phyloP scores from a whole-genome alignment of 2,329 filamentous ascomycete species.

The Elsinoe ampelina region DNA sequence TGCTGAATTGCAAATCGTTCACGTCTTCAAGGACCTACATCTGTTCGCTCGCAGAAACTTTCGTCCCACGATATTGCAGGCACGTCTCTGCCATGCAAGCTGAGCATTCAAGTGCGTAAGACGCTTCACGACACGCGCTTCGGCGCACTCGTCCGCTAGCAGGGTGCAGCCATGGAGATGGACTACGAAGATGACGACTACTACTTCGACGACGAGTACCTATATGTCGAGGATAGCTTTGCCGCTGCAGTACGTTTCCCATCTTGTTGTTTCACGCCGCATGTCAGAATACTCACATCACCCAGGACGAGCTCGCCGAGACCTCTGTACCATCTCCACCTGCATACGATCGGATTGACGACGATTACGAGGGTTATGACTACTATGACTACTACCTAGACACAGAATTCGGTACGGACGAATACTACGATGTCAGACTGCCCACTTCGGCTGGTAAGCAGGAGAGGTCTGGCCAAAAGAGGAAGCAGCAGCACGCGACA shows the following conservation, averaged over 20 bases:
- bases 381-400: slow-evolving; percentile 41
- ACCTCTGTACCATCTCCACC: slow-evolving; percentile 37
- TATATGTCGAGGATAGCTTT: slow-evolving; percentile 39
- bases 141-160: neutral
- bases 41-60: no score
- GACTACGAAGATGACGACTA: slow-evolving; percentile 33
- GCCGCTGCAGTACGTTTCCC: slow-evolving; percentile 27
- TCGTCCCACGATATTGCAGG: no score
- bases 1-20: no score
- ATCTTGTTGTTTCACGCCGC: neutral
- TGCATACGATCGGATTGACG: slow-evolving; percentile 25
- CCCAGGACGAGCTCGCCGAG: slow-evolving; percentile 41
- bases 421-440: slow-evolving; percentile 32
- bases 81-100: neutral
- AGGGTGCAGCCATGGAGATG: slow-evolving; percentile 21
- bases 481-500: slow-evolving; percentile 21
- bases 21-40: no score
- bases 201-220: slow-evolving; percentile 33
- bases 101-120: neutral
- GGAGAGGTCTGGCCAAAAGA: slow-evolving; percentile 22
- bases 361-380: slow-evolving; percentile 36
- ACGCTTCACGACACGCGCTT: neutral
- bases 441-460: slow-evolving; percentile 12
- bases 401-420: slow-evolving; percentile 39
- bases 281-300: neutral